Percentiles rank a stretch among this genome's conserved stretches.
Evolutionary conservation across 2,329 filamentous ascomycete genomes (phyloP).

Genomic region (Erysiphe pulchra): DNA sequence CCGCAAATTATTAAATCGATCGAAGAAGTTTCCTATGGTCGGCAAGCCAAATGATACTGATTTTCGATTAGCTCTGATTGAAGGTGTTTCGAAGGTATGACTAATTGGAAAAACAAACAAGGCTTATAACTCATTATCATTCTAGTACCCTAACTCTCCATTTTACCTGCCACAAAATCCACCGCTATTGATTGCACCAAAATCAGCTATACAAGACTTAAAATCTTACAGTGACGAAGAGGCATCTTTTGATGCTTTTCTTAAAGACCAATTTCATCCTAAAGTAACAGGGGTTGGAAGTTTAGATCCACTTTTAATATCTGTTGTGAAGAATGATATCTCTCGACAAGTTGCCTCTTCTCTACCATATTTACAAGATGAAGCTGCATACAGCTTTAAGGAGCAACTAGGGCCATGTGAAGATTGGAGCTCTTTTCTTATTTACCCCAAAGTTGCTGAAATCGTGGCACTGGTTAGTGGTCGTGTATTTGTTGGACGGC

Average conservation of each 20-base stretch:
- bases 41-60: not conserved
- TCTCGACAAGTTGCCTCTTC: not conserved
- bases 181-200: constrained; percentile 1
- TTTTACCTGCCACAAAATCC: not conserved
- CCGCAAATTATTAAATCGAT: not conserved
- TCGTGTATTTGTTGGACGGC: constrained; percentile 1
- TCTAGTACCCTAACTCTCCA: not conserved
- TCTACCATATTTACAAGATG: not conserved
- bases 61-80: not conserved
- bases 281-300: not conserved
- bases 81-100: not conserved
- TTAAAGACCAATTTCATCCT: not conserved
- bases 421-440: not conserved
- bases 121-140: too few species aligned
- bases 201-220: not conserved
- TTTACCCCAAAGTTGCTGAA: not conserved
- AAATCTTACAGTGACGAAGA: not conserved
- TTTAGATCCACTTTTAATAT: not conserved
- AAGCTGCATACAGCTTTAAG: not conserved
- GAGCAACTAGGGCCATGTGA: not conserved
- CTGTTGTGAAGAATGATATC: not conserved
- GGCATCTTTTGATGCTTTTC: not conserved
- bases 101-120: too few species aligned
- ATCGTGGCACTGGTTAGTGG: constrained; percentile 1
- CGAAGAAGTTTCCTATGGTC: not conserved